Base-by-base conservation (phyloP, 2,329 filamentous ascomycete species). In the Lasiodiplodia gonubiensis region DNA sequence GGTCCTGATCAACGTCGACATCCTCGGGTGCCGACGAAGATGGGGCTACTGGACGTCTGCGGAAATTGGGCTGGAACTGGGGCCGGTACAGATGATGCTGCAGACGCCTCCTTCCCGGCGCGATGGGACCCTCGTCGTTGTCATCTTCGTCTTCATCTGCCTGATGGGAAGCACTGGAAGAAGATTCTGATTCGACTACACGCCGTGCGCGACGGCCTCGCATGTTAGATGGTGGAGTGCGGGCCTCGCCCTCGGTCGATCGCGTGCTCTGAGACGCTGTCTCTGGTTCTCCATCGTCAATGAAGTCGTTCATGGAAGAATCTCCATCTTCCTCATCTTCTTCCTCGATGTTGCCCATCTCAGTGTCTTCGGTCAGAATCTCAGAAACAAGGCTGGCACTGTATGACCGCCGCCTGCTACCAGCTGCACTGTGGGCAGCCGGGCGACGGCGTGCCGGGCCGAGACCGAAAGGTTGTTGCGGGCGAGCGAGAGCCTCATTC, bases 251-350 rank as follows among this genome's bases (percentile, higher is more conserved):
- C 18, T 74, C 72, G 11, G 74, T 77, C 14, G 78, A 78, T 2
- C 73, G 74, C 30, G 72, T 72, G 39, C 70, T 73, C 14, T 71
- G 68, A 30, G 77, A 76, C 46, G 67, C 65, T 2, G 71, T 71
- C 6, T 71, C 72, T 4, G 70, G 63, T 12, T 71, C 74, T 49
- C 80, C 77, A 37, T 74, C 71, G 23, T 74, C 72, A 53, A 81
- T 77, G 70, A 81, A 81, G 66, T 77, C 78, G 65, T 78, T 78
- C 79, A 81, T 80, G 8, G 78, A 80, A 1, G 79, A 80, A 63
- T 80, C 77, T 52, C 77, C 77, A 27, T 78, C 76, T 6, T 74
- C 53, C 4, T 72, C 78, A 27, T 80, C 79, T 71, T 81, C 78
- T 68, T 81, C 80, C 64, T 80, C 78, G 33, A 81, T 74, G 3